Conservation (phyloP, 2,329 filamentous ascomycete species). For the Leptographium radiaticola region DNA sequence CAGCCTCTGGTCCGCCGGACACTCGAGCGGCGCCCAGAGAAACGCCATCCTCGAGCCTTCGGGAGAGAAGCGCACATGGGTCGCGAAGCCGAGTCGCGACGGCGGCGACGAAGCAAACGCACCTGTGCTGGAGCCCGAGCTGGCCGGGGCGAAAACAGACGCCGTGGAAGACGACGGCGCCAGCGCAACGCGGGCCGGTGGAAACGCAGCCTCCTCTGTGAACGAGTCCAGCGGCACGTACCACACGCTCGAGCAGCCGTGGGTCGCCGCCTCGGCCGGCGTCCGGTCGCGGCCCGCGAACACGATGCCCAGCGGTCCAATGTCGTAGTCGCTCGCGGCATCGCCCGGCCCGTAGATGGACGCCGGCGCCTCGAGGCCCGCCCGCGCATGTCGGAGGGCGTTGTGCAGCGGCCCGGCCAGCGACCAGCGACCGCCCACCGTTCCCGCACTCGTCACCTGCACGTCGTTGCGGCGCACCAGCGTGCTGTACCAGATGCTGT, state of each 20-base stretch:
- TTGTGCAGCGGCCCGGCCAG: slow-evolving; percentile 20
- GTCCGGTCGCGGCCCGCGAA: slow-evolving; percentile 17
- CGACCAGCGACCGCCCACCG: slow-evolving; percentile 15
- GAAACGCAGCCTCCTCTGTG: slow-evolving; percentile 2
- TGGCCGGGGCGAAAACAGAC: too few relatives aligned
- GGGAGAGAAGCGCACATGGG: slow-evolving; percentile 22
- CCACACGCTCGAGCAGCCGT: slow-evolving; percentile 17
- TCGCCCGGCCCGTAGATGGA: slow-evolving; percentile 15
- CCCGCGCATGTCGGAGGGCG: slow-evolving; percentile 15
- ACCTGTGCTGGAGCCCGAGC: neutral
- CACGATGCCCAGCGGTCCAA: slow-evolving; percentile 21
- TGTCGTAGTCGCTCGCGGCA: slow-evolving; percentile 17
- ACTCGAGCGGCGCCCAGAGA: slow-evolving; percentile 14
- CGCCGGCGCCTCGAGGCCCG: slow-evolving; percentile 17
- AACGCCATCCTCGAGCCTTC: slow-evolving; percentile 24
- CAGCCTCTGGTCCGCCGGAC: slow-evolving; percentile 16
- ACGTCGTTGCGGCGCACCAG: slow-evolving; percentile 12
- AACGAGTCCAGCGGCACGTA: slow-evolving; percentile 22
- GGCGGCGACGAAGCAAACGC: neutral
- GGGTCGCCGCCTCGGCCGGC: slow-evolving; percentile 7
- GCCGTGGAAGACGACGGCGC: neutral
- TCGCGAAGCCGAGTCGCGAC: slow-evolving; percentile 2
- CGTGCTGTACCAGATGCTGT: slow-evolving; percentile 25
- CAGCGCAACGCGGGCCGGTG: slow-evolving; percentile 1
- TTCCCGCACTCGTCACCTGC: neutral